These are phyloP conservation scores for Symbiodinium natans DNA, from an alignment of 73 alveolate species.

Conservation along the genomic window DNA sequence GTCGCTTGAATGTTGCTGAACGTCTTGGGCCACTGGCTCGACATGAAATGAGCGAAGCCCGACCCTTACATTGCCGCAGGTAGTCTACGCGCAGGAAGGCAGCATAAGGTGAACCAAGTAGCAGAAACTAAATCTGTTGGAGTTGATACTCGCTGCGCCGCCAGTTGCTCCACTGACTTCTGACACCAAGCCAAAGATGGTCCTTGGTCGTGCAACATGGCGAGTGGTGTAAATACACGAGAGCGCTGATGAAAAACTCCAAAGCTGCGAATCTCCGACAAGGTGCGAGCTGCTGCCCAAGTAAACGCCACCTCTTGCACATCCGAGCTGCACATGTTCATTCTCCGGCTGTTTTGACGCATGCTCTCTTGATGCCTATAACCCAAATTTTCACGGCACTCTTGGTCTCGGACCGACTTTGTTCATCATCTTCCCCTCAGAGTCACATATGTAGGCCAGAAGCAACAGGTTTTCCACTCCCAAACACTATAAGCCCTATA, in stretches of 20 bases:
- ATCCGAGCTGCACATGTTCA: neutral
- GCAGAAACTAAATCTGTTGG: slow-evolving; percentile 75
- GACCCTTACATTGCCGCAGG: too few relatives aligned
- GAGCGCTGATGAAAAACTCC: too few relatives aligned
- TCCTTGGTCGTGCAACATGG: slow-evolving; percentile 12
- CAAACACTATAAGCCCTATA: too few relatives aligned
- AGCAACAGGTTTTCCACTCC: too few relatives aligned
- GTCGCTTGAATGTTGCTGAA: too few relatives aligned
- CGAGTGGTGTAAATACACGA: too few relatives aligned
- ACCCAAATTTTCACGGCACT: neutral
- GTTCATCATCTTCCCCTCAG: slow-evolving; percentile 89
- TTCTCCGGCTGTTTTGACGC: neutral
- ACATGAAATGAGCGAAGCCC: too few relatives aligned
- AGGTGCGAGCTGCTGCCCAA: slow-evolving; percentile 74
- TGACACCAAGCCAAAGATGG: slow-evolving; percentile 76
- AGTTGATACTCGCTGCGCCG: slow-evolving; percentile 82
- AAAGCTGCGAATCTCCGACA: neutral
- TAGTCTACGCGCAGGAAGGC: too few relatives aligned
- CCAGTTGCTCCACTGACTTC: slow-evolving; percentile 92
- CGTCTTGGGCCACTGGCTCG: too few relatives aligned
- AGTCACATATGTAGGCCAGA: too few relatives aligned
- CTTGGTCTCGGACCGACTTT: slow-evolving; percentile 31
- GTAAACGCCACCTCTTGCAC: slow-evolving; percentile 51
- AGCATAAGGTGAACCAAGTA: too few relatives aligned
- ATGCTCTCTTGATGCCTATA: neutral